Percentiles rank a stretch among this genome's conserved stretches.
phyloP scores from a whole-genome alignment of 2,329 filamentous ascomycete genomes.

The Diplodia corticola region DNA sequence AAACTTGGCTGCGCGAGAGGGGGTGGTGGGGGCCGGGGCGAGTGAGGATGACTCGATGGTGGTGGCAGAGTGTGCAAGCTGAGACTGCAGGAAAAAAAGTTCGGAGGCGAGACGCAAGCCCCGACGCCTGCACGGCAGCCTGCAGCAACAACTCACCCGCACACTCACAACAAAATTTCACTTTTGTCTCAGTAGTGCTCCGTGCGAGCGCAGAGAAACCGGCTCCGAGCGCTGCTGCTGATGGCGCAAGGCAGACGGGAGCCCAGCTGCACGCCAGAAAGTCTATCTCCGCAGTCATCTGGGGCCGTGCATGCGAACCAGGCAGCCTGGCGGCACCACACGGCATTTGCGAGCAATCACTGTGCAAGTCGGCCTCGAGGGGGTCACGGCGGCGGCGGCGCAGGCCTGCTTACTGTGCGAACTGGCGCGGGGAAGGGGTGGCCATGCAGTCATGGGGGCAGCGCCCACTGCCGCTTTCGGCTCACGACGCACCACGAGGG shows the following conservation, averaged over 20 bases:
- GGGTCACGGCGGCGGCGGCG: conserved; percentile 1
- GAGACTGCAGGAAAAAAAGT: not conserved
- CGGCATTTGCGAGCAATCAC: conserved; percentile 12
- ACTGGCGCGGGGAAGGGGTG: not conserved
- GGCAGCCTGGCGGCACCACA: conserved; percentile 6
- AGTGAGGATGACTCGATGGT: conserved; percentile 7
- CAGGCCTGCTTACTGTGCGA: conserved; percentile 8
- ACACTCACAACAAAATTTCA: too few relatives aligned
- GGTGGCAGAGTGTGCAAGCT: not conserved
- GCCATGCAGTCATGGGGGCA: not conserved
- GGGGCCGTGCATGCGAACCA: not conserved
- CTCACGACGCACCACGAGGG: not conserved
- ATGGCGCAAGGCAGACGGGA: conserved; percentile 14
- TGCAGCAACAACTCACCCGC: not conserved
- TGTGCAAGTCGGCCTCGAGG: not conserved
- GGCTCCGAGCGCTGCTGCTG: not conserved
- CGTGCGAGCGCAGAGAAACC: not conserved
- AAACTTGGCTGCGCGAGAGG: not conserved
- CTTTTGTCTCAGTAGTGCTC: not conserved
- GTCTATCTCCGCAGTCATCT: not conserved
- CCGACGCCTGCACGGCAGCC: not conserved
- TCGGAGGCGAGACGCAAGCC: conserved; percentile 3
- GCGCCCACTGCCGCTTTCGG: conserved; percentile 4
- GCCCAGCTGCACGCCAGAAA: not conserved
- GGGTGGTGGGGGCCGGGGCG: not conserved